Base-by-base conservation (phyloP, 2,329 filamentous ascomycete species). In the Paraphoma chrysanthemicola region DNA sequence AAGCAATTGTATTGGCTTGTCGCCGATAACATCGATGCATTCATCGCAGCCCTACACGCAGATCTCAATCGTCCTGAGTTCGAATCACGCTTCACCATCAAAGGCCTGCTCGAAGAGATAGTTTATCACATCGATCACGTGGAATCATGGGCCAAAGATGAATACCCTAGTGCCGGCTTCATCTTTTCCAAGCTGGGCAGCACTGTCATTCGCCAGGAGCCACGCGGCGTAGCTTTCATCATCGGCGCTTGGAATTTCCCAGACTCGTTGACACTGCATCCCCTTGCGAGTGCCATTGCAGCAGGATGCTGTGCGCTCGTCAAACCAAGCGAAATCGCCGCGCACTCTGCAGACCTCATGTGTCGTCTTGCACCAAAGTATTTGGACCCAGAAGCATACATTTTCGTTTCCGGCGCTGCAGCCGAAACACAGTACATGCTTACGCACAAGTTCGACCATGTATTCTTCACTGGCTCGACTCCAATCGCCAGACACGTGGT, bases 331-430 rank as follows among this genome's bases (percentile, higher is more conserved):
- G 47, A 49, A 12, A 10, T 49, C 12, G 47, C 47, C 14, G 33
- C 33, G 17, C 9, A 49, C 18, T 39, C 18, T 41, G 47, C 33
- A n/a, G 17, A 18, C 3, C 36, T 45, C 10, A 33, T 46, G 28
- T 8, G 18, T 8, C 14, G 29, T 16, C 29, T 46, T 4, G 44
- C 29, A 17, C 69, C 76, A 0, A 68, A 75, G 30, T 83, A 83
- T 57, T 65, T 83, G 31, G 81, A 83, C 58, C 60, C 57, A 2
- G 53, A 55, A 4, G 78, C 79, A 7, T 72, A 81, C 17, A 67
- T 69, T 0, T 62, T 53, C 28, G 48, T 57, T 3, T 42, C 38
- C n/a, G 56, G 36, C 7, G 53, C 38, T 6, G 30, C 48, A 12
- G 11, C 44, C 9, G 48, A 57, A 16, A 53, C 51, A n/a, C 48